Percentiles rank a stretch among this genome's conserved stretches.
phyloP scores from a whole-genome alignment of 2,329 filamentous ascomycete genomes.

The Colletotrichum graminicola region DNA sequence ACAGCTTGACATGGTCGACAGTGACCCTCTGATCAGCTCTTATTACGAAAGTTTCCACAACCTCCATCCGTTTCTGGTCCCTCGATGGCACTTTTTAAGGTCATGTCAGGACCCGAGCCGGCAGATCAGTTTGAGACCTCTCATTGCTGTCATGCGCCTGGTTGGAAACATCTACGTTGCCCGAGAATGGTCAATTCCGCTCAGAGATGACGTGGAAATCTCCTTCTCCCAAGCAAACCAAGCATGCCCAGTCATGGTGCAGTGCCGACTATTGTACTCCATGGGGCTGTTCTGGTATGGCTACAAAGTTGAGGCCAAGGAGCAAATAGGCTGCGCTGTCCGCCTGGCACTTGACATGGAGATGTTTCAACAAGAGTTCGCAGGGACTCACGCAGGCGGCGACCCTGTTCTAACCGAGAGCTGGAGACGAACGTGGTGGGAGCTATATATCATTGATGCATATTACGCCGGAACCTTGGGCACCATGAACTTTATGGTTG shows the following conservation, averaged over 20 bases:
- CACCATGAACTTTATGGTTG: conserved; percentile 45
- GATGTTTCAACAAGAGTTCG: conserved; percentile 69
- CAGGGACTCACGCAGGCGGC: conserved; percentile 59
- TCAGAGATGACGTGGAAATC: conserved; percentile 26
- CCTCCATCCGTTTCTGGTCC: conserved; percentile 50
- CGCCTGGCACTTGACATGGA: conserved; percentile 70
- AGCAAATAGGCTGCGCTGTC: conserved; percentile 61
- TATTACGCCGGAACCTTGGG: conserved; percentile 51
- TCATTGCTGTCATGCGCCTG: conserved; percentile 49
- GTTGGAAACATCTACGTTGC: conserved; percentile 52
- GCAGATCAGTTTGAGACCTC: conserved; percentile 40
- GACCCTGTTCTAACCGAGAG: conserved; percentile 67
- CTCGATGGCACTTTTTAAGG: conserved; percentile 41
- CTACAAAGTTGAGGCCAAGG: conserved; percentile 45
- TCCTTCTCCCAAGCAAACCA: conserved; percentile 20
- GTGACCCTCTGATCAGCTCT: conserved; percentile 47
- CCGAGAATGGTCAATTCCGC: conserved; percentile 20
- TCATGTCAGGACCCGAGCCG: conserved; percentile 24
- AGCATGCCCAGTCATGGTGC: conserved; percentile 50
- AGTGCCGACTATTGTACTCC: conserved; percentile 53
- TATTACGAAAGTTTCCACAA: conserved; percentile 54
- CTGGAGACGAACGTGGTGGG: conserved; percentile 80
- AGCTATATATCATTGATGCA: conserved; percentile 72
- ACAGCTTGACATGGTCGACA: conserved; percentile 21
- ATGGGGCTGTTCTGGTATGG: conserved; percentile 53